A percentile compares a stretch with the other conserved stretches of the same genome.
Evolutionary conservation across 805 yeast species (phyloP).

Genomic region (Candida incommunis): DNA sequence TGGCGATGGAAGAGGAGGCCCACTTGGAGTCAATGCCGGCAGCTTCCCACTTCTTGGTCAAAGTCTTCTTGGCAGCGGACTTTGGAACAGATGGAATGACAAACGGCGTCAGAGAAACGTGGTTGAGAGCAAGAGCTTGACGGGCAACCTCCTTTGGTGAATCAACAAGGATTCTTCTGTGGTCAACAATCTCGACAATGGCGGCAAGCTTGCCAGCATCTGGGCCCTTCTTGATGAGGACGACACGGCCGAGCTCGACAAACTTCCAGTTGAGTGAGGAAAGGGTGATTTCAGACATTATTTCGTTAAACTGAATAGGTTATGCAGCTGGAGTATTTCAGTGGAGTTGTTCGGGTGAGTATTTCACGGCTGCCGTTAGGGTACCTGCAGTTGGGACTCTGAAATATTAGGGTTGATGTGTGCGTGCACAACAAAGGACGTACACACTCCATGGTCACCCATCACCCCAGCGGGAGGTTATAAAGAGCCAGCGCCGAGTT

Average conservation of each 20-base stretch:
- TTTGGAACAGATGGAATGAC: slow-evolving; percentile 79
- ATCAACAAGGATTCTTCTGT: slow-evolving; percentile 94
- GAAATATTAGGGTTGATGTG: background rate
- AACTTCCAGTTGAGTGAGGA: slow-evolving; percentile 98
- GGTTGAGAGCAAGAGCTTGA: slow-evolving; percentile 79
- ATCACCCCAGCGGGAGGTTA: no score
- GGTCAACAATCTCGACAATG: slow-evolving; percentile 97
- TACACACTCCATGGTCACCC: background rate
- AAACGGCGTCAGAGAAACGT: slow-evolving; percentile 85
- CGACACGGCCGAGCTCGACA: slow-evolving; percentile 99
- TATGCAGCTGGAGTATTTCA: background rate
- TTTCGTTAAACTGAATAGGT: background rate
- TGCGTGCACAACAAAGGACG: background rate
- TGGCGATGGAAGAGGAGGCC: slow-evolving; percentile 93
- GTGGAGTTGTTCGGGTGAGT: no score
- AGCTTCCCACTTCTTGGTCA: slow-evolving; percentile 87
- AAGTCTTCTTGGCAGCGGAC: slow-evolving; percentile 79
- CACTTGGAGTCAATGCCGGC: slow-evolving; percentile 81
- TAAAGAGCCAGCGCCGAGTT: background rate
- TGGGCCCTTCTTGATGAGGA: slow-evolving; percentile 70
- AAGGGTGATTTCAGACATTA: slow-evolving; percentile 66
- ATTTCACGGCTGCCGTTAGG: no score
- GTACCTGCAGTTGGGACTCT: no score
- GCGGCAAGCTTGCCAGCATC: slow-evolving; percentile 78
- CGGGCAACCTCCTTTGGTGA: slow-evolving; percentile 90